A percentile compares a stretch with the other conserved stretches of the same genome.
Evolutionary conservation across 1,284 basidiomycete species (phyloP).

Genomic region (Ganoderma sp.): DNA sequence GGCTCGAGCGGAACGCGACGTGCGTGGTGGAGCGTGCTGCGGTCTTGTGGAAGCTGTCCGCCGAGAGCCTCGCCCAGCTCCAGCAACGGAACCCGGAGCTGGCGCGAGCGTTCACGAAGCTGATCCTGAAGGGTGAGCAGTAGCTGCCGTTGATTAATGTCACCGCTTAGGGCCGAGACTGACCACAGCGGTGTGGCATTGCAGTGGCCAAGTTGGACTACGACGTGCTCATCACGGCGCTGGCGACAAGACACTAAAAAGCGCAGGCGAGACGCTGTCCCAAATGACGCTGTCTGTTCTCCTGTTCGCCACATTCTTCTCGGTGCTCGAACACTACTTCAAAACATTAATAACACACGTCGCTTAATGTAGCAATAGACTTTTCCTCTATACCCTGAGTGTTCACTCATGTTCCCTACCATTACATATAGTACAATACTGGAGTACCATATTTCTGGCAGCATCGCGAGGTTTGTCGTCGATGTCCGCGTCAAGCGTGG

Average conservation of each 20-base stretch:
- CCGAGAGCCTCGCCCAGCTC: slow-evolving; percentile 59
- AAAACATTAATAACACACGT: neutral
- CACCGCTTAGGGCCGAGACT: slow-evolving; percentile 7
- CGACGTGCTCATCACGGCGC: slow-evolving; percentile 73
- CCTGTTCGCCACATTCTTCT: no score
- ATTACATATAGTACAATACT: neutral
- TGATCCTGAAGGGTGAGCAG: slow-evolving; percentile 81
- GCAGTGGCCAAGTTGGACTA: slow-evolving; percentile 81
- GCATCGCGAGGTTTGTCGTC: neutral
- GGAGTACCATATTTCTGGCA: neutral
- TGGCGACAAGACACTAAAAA: slow-evolving; percentile 66
- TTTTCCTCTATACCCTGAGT: neutral
- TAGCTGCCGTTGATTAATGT: slow-evolving; percentile 22
- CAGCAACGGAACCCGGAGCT: slow-evolving; percentile 71
- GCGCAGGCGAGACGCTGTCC: neutral
- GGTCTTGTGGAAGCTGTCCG: slow-evolving; percentile 81
- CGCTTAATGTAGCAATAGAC: slow-evolving; percentile 4
- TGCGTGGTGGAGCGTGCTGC: slow-evolving; percentile 81
- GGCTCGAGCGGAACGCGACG: slow-evolving; percentile 82
- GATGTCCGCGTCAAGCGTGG: neutral
- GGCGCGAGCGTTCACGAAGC: slow-evolving; percentile 69
- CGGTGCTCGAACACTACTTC: neutral
- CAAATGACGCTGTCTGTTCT: no score
- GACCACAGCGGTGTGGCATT: slow-evolving; percentile 1
- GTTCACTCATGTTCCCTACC: neutral